phyloP scores from a whole-genome alignment of 495 filamentous ascomycete genomes.

The Aspergillus asperescens region DNA sequence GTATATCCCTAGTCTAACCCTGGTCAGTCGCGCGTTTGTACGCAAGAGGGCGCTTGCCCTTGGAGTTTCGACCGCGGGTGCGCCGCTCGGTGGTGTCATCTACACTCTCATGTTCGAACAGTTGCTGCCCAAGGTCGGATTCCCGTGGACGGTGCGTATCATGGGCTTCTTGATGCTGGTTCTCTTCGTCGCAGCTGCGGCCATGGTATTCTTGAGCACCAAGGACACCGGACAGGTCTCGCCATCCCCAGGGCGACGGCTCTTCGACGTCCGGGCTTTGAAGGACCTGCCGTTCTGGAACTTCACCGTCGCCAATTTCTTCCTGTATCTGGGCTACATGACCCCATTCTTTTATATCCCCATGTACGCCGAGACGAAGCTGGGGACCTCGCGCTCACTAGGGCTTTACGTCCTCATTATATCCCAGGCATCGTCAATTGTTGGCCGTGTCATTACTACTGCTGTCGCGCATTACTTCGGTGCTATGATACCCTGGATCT shows the following conservation, averaged over 20 bases:
- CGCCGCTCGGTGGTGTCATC: conserved; percentile 45
- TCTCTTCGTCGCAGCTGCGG: conserved; percentile 36
- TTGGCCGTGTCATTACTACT: conserved; percentile 24
- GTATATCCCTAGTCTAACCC: conserved; percentile 38
- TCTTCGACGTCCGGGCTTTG: conserved; percentile 23
- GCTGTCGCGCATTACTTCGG: conserved; percentile 22
- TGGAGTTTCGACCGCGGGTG: conserved; percentile 40
- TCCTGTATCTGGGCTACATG: conserved; percentile 57
- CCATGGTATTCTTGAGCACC: conserved; percentile 23
- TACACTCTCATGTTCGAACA: conserved; percentile 49
- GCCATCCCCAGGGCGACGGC: neutral
- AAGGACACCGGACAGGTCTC: neutral
- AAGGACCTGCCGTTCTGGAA: conserved; percentile 28
- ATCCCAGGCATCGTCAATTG: conserved; percentile 29
- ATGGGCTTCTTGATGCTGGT: conserved; percentile 47
- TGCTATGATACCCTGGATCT: conserved; percentile 24
- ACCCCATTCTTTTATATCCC: conserved; percentile 60
- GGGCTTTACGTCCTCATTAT: conserved; percentile 41
- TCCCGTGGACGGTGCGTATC: conserved; percentile 47
- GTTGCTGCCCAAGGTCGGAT: conserved; percentile 40
- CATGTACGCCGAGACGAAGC: conserved; percentile 44
- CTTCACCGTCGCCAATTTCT: conserved; percentile 31
- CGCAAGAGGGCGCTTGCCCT: conserved; percentile 35
- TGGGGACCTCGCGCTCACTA: conserved; percentile 39
- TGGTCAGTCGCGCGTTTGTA: conserved; percentile 39